Base-by-base conservation (phyloP, 768 basidiomycete species). In the Termitomyces sp. region DNA sequence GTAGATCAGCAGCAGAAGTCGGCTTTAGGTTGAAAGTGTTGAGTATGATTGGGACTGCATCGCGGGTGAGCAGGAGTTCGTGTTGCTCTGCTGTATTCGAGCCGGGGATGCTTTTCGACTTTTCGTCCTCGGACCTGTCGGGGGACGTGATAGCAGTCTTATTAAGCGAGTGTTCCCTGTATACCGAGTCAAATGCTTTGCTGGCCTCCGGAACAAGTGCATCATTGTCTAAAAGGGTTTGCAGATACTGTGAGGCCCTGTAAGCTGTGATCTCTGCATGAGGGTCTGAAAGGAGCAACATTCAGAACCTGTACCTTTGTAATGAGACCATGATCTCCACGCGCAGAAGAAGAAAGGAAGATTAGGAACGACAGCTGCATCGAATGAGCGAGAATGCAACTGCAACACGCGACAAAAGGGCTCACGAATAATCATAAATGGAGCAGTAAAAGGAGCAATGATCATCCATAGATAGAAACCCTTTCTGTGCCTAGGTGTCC, bases 301-400 rank as follows among this genome's bases (percentile, higher is more conserved):
- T 28, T 40, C 11, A 14, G 8, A 19, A 51, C 55, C 28, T 56
- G 44, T 56, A 89, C 89, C 89, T 78, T 77, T 81, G 67, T 86
- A 92, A 69, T 93, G 90, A 41, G 85, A 86, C 89, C 89, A 93
- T 43, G 88, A 84, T 44, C 90, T 78, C 90, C 90, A 93, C 10
- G 77, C 80, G 63, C 88, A 91, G 70, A 89, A 93, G 74, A 93
- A 90, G 67, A 93, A 86, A 0, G 90, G 90, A 21, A 93, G 69
- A 67, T 93, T 93, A 31, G 90, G 91, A 70, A 92, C 82, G 44
- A 92, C 66, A 26, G 90, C 90, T 92, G 56, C 28, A 5, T 12
- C 15, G 19, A 15, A 45, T 40, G 30, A 43, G 53, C 21, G 28
- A 45, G 6, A 50, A 28, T 41, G 30, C 33, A 50, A 19, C 17